These are phyloP conservation scores for Thyridium curvatum DNA, from an alignment of 2,329 filamentous ascomycete species.

Conservation along the genomic window DNA sequence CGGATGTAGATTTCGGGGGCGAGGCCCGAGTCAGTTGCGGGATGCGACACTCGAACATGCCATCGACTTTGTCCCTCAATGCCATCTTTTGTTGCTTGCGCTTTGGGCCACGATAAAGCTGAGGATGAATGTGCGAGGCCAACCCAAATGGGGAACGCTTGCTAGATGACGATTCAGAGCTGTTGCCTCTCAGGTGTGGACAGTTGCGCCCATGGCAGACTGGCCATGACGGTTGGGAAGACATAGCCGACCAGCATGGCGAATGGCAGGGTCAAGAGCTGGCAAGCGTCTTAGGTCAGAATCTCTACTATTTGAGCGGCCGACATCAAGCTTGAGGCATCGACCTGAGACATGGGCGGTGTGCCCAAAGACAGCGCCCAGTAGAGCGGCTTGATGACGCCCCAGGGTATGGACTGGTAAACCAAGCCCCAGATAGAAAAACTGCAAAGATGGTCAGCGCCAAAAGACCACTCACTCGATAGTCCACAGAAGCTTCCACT, in stretches of 20 bases:
- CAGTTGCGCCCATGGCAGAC: conserved; percentile 9
- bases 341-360: conserved; percentile 7
- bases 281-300: conserved; percentile 7
- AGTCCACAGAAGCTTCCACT: neutral
- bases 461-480: too few relatives aligned
- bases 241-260: conserved; percentile 11
- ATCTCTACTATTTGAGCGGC: too few relatives aligned
- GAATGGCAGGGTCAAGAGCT: conserved; percentile 3
- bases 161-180: conserved; percentile 13
- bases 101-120: neutral
- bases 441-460: too few relatives aligned
- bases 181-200: conserved; percentile 10
- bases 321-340: neutral
- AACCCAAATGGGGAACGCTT: conserved; percentile 14
- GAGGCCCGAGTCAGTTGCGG: too few relatives aligned
- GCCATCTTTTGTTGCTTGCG: too few relatives aligned
- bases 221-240: conserved; percentile 10
- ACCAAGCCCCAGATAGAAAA: conserved; percentile 12
- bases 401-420: conserved; percentile 14
- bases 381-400: conserved; percentile 14
- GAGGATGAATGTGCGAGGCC: conserved; percentile 6
- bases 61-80: too few relatives aligned
- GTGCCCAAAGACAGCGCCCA: conserved; percentile 12
- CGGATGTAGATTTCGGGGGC: too few relatives aligned
- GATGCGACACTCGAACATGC: too few relatives aligned